phyloP scores from a whole-genome alignment of 2,329 filamentous ascomycete species.

The Calonectria pseudoreteaudii region DNA sequence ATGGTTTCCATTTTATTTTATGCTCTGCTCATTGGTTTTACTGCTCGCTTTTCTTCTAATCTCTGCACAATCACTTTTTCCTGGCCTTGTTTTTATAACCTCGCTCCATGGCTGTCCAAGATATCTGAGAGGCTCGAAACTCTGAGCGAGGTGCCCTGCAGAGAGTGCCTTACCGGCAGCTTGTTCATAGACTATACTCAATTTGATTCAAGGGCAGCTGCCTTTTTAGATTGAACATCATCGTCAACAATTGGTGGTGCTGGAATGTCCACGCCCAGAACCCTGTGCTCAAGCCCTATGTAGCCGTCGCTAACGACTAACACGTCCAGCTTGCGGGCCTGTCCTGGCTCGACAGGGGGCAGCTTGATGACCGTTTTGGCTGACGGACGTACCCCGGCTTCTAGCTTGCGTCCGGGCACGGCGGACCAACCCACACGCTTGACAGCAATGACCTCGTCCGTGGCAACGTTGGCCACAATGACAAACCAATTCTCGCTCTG shows the following conservation, averaged over 20 bases:
- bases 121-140: constrained; percentile 14
- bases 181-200: constrained; percentile 36
- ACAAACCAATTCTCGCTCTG: constrained; percentile 96
- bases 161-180: constrained; percentile 16
- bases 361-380: constrained; percentile 71
- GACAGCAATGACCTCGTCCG: constrained; percentile 84
- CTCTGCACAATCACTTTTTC: not conserved
- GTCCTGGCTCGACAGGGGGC: constrained; percentile 58
- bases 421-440: constrained; percentile 84
- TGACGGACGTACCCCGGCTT: constrained; percentile 59
- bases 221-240: constrained; percentile 57
- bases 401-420: constrained; percentile 45
- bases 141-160: constrained; percentile 12
- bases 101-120: constrained; percentile 16
- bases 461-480: constrained; percentile 74
- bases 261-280: constrained; percentile 65
- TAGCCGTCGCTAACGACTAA: constrained; percentile 89
- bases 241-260: constrained; percentile 61
- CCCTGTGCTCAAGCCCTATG: constrained; percentile 74
- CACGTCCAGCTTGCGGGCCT: constrained; percentile 76
- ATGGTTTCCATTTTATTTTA: constrained; percentile 16
- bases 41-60: not conserved
- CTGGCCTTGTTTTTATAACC: constrained; percentile 20
- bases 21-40: not conserved
- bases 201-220: constrained; percentile 28